Evolutionary conservation across 768 basidiomycete species (phyloP).

Genomic region (Guyanaporus albipodus): DNA sequence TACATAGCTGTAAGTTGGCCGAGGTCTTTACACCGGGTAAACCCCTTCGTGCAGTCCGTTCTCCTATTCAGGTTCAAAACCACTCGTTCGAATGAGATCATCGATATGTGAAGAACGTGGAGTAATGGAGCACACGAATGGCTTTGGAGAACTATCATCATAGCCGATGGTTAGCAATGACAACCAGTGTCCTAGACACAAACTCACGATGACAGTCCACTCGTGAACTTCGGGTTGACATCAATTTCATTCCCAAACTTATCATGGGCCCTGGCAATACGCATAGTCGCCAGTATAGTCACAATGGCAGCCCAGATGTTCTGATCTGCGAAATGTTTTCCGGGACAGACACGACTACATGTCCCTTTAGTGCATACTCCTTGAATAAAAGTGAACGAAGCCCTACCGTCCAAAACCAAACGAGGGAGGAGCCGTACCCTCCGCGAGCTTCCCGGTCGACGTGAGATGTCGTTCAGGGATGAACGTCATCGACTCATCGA

Average conservation of each 20-base stretch:
- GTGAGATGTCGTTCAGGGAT: conserved; percentile 53
- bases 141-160: conserved; percentile 18
- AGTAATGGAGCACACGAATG: conserved; percentile 22
- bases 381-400: neutral
- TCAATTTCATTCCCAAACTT: conserved; percentile 30
- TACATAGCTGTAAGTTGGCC: neutral
- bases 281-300: conserved; percentile 29
- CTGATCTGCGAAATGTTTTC: conserved; percentile 32
- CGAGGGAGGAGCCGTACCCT: neutral
- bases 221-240: conserved; percentile 22
- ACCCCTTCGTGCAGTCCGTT: neutral
- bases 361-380: neutral
- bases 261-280: conserved; percentile 25
- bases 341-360: conserved; percentile 31
- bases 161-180: neutral
- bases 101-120: conserved; percentile 13
- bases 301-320: conserved; percentile 32
- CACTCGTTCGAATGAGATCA: conserved; percentile 13
- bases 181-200: neutral
- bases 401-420: conserved; percentile 29
- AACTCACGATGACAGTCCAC: conserved; percentile 18
- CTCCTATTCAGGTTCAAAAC: neutral
- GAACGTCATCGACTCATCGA: conserved; percentile 50
- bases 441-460: conserved; percentile 10
- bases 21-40: neutral